Evolutionary conservation across 768 basidiomycete species (phyloP).

Genomic region (Flagelloscypha sp.): DNA sequence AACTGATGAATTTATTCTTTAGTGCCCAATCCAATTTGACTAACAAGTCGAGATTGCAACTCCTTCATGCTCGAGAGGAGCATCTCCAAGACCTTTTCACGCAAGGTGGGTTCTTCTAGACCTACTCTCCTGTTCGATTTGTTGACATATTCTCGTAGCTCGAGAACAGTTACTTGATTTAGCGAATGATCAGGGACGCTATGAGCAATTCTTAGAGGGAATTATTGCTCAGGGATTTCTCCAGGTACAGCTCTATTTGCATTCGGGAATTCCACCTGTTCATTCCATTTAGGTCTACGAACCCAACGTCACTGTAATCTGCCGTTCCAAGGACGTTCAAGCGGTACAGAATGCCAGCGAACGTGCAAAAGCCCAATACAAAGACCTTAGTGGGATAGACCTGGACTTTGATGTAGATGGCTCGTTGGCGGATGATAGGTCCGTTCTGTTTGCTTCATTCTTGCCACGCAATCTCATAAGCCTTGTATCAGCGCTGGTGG

Average conservation of each 20-base stretch:
- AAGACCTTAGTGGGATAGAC: slow-evolving; percentile 67
- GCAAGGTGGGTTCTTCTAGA: no score
- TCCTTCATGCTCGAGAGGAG: slow-evolving; percentile 88
- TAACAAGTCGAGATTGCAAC: slow-evolving; percentile 88
- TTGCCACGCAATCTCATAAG: not conserved
- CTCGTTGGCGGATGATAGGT: slow-evolving; percentile 62
- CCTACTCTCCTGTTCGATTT: no score
- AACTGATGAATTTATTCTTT: slow-evolving; percentile 6
- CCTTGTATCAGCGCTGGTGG: slow-evolving; percentile 61
- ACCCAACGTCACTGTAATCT: slow-evolving; percentile 53
- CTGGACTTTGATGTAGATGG: slow-evolving; percentile 53
- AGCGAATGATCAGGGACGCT: slow-evolving; percentile 57
- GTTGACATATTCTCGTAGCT: no score
- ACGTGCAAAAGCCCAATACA: slow-evolving; percentile 58
- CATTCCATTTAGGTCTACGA: no score
- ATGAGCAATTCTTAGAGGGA: slow-evolving; percentile 76
- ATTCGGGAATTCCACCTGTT: no score
- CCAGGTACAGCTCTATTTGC: slow-evolving; percentile 68
- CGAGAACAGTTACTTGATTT: slow-evolving; percentile 56
- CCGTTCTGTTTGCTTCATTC: slow-evolving; percentile 16
- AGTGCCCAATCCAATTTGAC: slow-evolving; percentile 94
- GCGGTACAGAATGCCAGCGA: slow-evolving; percentile 55
- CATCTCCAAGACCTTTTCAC: slow-evolving; percentile 84
- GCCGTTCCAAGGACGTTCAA: slow-evolving; percentile 60
- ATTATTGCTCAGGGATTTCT: slow-evolving; percentile 82